phyloP scores from a whole-genome alignment of 345 rosid species.

The Corchorus capsularis region DNA sequence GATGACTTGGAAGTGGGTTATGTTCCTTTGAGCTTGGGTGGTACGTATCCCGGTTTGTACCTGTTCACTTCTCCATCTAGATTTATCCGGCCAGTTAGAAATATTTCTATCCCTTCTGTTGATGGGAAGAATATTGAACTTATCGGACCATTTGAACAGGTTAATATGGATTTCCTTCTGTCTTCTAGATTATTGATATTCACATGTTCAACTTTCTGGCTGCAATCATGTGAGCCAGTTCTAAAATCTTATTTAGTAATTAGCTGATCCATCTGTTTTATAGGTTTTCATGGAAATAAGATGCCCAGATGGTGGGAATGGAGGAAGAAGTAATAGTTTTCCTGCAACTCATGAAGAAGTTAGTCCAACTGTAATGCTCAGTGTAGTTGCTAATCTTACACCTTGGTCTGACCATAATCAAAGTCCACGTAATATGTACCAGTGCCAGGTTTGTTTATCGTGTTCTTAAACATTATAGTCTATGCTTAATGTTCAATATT shows the following conservation, averaged over 20 bases:
- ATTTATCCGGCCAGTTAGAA: slow-evolving; percentile 85
- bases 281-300: slow-evolving; percentile 98
- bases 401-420: slow-evolving; percentile 99
- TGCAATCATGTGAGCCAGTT: slow-evolving; percentile 4
- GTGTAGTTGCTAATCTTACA: slow-evolving; percentile 97
- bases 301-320: slow-evolving; percentile 96
- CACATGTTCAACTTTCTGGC: background rate
- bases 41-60: slow-evolving; percentile 89
- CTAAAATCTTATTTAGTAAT: slow-evolving; percentile 15
- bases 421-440: slow-evolving; percentile 98
- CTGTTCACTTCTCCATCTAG: slow-evolving; percentile 85
- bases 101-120: slow-evolving; percentile 49
- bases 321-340: slow-evolving; percentile 69
- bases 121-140: slow-evolving; percentile 57
- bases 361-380: slow-evolving; percentile 92
- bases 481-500: slow-evolving; percentile 16
- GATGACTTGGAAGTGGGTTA: slow-evolving; percentile 95
- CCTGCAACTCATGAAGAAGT: slow-evolving; percentile 95
- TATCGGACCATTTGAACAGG: slow-evolving; percentile 99
- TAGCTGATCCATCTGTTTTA: slow-evolving; percentile 23
- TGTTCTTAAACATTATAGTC: background rate
- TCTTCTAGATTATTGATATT: background rate
- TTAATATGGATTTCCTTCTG: slow-evolving; percentile 23
- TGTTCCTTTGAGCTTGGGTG: slow-evolving; percentile 87
- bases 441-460: slow-evolving; percentile 70